Base-by-base conservation (phyloP, 352 stramenopile species). In the Globisporangium orthogonon region DNA sequence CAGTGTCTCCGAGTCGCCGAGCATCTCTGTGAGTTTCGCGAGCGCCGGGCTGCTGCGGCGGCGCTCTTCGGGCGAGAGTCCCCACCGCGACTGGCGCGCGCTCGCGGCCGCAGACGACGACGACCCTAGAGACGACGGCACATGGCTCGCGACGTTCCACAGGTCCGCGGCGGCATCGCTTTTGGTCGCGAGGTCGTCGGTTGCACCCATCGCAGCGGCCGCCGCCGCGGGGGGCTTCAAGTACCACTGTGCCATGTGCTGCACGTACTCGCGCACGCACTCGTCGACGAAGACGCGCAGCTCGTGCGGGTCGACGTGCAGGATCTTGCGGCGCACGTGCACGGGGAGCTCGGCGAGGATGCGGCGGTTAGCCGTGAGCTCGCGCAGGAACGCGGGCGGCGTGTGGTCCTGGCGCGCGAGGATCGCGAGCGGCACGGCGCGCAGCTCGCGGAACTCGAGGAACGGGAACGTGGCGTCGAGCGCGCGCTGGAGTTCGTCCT, bases 361-460 rank as follows among this genome's bases (percentile, higher is more conserved):
- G 15, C 76, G 70, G 28, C 81, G 81, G 54, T 95, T 92, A 61
- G 91, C 83, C 1, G 83, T 93, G 47, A 95, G 60, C 50, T 93
- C 83, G 43, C 78, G 77, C 39, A 95, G 41, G 58, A 91, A 95
- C 30, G 79, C 52, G 46, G 87, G 71, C 0, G 85, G 85, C 11
- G 85, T 95, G n/a, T 91, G 74, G 9, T 89, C 73, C 54, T 95
- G 86, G 28, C 77, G 69, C 30, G 83, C 73, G 17, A 95, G 67
- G 47, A 95, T 86, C 47, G 86, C 83, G 51, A 95, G 92, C 17
- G 83, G 83, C 56, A 95, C 85, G 29, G 79, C 73, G 46, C 83
- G 78, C 35, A 95, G 74, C 70, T 95, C 86, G 40, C 82, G 82
- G 60, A 92, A 92, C 62, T 95, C 86, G 65, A 95, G 90, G 45